Evolutionary conservation across 148 eudicot genomes (phyloP).

Genomic region (Rhododendron griersonianum): DNA sequence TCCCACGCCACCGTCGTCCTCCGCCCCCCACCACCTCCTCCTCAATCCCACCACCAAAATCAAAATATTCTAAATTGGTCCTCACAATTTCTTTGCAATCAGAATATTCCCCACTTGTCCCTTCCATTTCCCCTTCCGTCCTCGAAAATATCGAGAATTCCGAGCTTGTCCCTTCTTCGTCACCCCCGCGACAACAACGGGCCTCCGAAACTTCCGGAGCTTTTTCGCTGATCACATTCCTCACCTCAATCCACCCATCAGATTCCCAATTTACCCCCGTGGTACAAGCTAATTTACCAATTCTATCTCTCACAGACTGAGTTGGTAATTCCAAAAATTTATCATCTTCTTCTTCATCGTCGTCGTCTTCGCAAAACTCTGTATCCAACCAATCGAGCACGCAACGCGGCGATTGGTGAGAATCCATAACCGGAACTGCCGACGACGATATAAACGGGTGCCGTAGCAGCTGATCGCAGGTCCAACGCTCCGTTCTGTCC

Average conservation of each 20-base stretch:
- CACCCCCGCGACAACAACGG: neutral
- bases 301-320: slow-evolving; percentile 21
- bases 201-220: neutral
- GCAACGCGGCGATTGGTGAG: slow-evolving; percentile 47
- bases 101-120: slow-evolving; percentile 21
- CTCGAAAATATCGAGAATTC: neutral
- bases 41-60: neutral
- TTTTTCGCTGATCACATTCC: slow-evolving; percentile 18
- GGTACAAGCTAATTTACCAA: slow-evolving; percentile 34
- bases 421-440: slow-evolving; percentile 2
- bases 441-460: slow-evolving; percentile 51
- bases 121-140: slow-evolving; percentile 14
- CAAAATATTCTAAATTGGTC: slow-evolving; percentile 5
- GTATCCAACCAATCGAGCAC: slow-evolving; percentile 47
- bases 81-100: slow-evolving; percentile 2
- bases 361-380: slow-evolving; percentile 27
- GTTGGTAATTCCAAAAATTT: neutral
- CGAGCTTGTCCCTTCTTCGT: slow-evolving; percentile 17
- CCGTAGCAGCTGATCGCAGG: slow-evolving; percentile 58
- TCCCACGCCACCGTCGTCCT: slow-evolving; percentile 2
- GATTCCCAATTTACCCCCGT: slow-evolving; percentile 63
- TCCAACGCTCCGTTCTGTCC: slow-evolving; percentile 49
- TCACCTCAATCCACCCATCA: slow-evolving; percentile 64
- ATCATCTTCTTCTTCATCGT: slow-evolving; percentile 20
- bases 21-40: neutral